Conservation (phyloP, 2,329 filamentous ascomycete species). For the Venturia effusa region DNA sequence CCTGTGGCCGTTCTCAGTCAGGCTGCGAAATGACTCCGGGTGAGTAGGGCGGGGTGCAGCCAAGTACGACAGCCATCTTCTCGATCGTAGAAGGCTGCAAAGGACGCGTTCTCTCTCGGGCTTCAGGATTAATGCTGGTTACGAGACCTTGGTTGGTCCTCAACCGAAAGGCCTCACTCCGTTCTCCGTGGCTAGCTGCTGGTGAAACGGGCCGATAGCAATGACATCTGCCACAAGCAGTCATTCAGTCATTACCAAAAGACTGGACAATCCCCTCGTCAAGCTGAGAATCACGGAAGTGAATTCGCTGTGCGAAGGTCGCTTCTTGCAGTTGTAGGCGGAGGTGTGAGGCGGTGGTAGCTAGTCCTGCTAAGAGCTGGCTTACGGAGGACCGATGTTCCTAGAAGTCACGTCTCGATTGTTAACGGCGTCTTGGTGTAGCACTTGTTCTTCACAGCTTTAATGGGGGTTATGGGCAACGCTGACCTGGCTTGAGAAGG, state of each 20-base stretch:
- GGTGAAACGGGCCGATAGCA: neutral
- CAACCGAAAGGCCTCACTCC: neutral
- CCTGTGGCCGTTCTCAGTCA: neutral
- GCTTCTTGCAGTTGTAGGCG: neutral
- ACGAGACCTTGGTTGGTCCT: neutral
- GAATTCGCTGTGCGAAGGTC: neutral
- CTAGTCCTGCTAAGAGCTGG: neutral
- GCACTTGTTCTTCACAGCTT: neutral
- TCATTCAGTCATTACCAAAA: neutral
- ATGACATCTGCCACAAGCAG: neutral
- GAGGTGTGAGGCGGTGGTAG: neutral
- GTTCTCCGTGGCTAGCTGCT: neutral
- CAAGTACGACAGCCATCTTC: neutral
- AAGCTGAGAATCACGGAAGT: neutral
- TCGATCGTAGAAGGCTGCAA: neutral
- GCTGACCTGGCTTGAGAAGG: neutral
- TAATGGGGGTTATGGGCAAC: neutral
- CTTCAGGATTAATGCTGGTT: neutral
- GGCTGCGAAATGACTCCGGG: neutral
- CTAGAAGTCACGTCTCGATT: neutral
- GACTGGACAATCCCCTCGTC: neutral
- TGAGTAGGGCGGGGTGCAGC: neutral
- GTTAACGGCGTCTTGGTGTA: neutral
- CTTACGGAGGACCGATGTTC: neutral
- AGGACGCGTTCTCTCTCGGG: neutral